These are phyloP conservation scores for Litchi chinensis DNA, from an alignment of 345 rosid genomes.

Conservation along the genomic window DNA sequence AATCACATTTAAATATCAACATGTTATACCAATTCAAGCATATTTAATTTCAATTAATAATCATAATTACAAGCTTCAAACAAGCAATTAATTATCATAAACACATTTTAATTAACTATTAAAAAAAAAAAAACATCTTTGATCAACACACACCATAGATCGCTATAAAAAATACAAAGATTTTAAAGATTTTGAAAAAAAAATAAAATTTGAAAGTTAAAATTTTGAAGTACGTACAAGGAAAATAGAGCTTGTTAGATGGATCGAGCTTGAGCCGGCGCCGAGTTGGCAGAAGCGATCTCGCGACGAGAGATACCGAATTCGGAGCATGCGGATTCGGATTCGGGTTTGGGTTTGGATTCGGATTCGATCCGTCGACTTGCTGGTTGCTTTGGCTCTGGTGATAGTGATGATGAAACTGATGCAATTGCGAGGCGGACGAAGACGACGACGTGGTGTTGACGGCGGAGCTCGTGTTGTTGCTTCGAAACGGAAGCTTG, in stretches of 20 bases:
- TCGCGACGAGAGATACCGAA: constrained; percentile 86
- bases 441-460: constrained; percentile 40
- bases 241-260: constrained; percentile 78
- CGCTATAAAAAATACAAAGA: not conserved
- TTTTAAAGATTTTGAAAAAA: not conserved
- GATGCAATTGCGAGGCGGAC: constrained; percentile 39
- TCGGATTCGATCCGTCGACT: constrained; percentile 56
- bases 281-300: constrained; percentile 70
- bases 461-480: not conserved
- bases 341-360: constrained; percentile 26
- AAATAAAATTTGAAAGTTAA: not conserved
- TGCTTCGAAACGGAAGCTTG: constrained; percentile 68
- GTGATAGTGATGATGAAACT: not conserved
- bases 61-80: not conserved
- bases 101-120: not conserved
- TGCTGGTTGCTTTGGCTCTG: constrained; percentile 43
- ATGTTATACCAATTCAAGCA: not conserved
- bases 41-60: not conserved
- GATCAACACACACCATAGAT: not conserved
- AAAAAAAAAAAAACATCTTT: not conserved
- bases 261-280: constrained; percentile 96
- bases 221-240: constrained; percentile 50
- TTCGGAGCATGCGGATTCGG: constrained; percentile 41
- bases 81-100: not conserved
- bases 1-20: not conserved